phyloP scores from a whole-genome alignment of 2,329 filamentous ascomycete genomes.

The Pleoardoris graminearum region DNA sequence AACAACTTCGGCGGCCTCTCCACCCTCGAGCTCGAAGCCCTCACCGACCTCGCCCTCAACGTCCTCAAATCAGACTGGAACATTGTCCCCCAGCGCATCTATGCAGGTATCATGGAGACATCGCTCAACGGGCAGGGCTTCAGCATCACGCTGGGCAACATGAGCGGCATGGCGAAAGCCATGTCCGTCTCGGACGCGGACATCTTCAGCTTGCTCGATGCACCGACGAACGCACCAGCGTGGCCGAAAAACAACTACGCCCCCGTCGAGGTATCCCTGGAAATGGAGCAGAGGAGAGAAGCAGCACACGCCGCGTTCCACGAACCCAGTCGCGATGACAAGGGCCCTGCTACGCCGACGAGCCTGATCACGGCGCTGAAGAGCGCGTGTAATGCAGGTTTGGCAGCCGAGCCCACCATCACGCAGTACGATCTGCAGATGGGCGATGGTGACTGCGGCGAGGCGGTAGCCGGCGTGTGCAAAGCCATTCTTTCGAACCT shows the following conservation, averaged over 20 bases:
- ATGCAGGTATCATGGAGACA: conserved; percentile 56
- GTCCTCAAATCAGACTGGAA: conserved; percentile 53
- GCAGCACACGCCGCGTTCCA: conserved; percentile 35
- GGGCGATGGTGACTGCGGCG: conserved; percentile 87
- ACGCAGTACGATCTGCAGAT: conserved; percentile 77
- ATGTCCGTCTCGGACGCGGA: conserved; percentile 46
- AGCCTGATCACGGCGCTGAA: conserved; percentile 46
- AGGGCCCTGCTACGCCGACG: conserved; percentile 46
- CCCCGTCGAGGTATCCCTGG: conserved; percentile 29
- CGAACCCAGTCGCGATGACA: conserved; percentile 19
- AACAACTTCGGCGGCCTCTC: conserved; percentile 57
- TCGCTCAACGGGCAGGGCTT: conserved; percentile 61
- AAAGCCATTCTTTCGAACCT: conserved; percentile 55
- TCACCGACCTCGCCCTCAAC: conserved; percentile 49
- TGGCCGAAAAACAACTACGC: conserved; percentile 56
- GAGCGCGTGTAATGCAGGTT: conserved; percentile 51
- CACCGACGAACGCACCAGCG: conserved; percentile 55
- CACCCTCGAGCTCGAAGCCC: conserved; percentile 53
- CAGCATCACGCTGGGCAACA: conserved; percentile 59
- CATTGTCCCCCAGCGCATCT: conserved; percentile 53
- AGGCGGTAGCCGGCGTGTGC: conserved; percentile 67
- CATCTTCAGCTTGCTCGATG: conserved; percentile 54
- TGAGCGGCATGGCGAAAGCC: conserved; percentile 51
- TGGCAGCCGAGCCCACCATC: conserved; percentile 64
- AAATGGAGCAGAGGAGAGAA: conserved; percentile 30